Evolutionary conservation across 768 basidiomycete genomes (phyloP), one percentile per base, ranked within the genome.

Genomic region (Kwoniella mangroviensis): DNA sequence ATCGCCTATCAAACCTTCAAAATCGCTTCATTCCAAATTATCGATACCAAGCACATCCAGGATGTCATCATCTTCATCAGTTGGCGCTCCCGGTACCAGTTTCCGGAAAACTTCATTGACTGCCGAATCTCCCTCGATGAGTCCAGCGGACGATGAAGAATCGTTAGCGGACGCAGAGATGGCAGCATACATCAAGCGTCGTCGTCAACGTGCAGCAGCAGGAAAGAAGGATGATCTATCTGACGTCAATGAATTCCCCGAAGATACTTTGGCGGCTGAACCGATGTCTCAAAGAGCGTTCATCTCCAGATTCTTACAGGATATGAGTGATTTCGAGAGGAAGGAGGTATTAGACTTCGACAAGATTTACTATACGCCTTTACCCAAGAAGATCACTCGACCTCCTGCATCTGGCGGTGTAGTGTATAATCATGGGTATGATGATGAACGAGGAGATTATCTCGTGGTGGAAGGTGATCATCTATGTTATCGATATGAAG

Each of bases 381-480:
- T 69, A 7, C 26, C 43, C 7, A 63, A 60, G 45, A 49, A 58
- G 21, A 73, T 78, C 49, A 45, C 26, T 10, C 67, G 79, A 62
- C 73, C 75, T 17, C 17, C 61, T 4, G 69, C 73, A 43, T 49
- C 77, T 3, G 55, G 65, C 40, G 75, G 76, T 5, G 62, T 51
- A 22, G 67, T 63, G 85, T 91, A 94, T 83, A 99, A 99, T 83
- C 89, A 91, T 78, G 92, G 97, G 34, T 99, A 95, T 76, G 97
- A 99, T 80, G 97, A 99, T 81, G 97, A 99, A 34, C 90, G 97
- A 41, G 97, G 97, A 42, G 97, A 99, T 84, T 99, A 99, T 77
- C 89, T 91, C 17, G 89, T 98, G 65, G 89, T 98, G 69, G 87
- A 89, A 68, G 89, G 89, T 65, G 97, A 99, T 82, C 97, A 99